phyloP scores from a whole-genome alignment of 345 rosid genomes.

The Anacardium occidentale region DNA sequence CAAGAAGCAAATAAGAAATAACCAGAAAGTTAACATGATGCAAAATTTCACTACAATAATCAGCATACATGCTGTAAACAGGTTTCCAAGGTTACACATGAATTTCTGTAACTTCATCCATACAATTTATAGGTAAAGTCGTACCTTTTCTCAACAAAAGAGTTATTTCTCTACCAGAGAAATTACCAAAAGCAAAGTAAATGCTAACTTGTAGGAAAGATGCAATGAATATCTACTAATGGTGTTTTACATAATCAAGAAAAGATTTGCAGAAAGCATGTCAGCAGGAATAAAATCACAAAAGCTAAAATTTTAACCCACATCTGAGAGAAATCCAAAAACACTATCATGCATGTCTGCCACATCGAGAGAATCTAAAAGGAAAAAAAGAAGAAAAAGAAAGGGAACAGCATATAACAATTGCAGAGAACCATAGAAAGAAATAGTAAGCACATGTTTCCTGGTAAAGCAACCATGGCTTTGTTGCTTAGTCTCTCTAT shows the following conservation, averaged over 20 bases:
- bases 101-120: background rate
- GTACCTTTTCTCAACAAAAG: background rate
- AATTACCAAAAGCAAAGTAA: background rate
- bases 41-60: background rate
- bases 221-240: background rate
- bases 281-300: background rate
- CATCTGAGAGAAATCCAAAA: background rate
- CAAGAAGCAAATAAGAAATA: conserved; percentile 27
- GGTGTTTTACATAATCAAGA: background rate
- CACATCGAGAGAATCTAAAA: background rate
- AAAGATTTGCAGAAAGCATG: background rate
- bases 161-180: background rate
- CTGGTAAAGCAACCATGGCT: background rate
- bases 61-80: background rate
- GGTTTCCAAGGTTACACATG: background rate
- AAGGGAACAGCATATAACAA: background rate
- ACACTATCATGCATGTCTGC: background rate
- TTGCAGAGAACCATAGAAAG: no score
- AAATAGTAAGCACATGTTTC: background rate
- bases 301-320: background rate
- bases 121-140: background rate
- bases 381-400: accelerated
- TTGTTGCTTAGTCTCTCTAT: background rate
- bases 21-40: conserved; percentile 4
- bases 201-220: background rate